Percentiles rank a stretch among this genome's conserved stretches.
Conservation (phyloP, 2,329 filamentous ascomycete genomes). For the Malbranchea zuffiana region DNA sequence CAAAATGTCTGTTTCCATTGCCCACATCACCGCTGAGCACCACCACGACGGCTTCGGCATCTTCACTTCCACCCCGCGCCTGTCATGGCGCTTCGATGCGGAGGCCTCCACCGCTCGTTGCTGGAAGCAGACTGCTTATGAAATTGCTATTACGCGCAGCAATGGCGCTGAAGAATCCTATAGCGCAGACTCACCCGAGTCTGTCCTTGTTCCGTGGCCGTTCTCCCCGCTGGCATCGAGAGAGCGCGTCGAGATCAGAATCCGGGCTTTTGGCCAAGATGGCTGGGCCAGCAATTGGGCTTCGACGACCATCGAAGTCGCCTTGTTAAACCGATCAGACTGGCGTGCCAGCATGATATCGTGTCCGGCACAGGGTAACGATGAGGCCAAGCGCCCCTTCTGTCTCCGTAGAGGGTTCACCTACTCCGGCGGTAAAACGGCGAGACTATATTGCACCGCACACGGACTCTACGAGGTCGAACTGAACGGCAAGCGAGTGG, state of each 20-base stretch:
- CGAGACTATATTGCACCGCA: slow-evolving; percentile 40
- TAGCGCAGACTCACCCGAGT: slow-evolving; percentile 14
- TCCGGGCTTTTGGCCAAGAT: no score
- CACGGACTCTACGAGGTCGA: slow-evolving; percentile 39
- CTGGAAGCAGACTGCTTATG: slow-evolving; percentile 23
- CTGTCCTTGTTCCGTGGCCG: slow-evolving; percentile 22
- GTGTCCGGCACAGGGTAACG: slow-evolving; percentile 6
- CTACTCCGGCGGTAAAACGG: slow-evolving; percentile 24
- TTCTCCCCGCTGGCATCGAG: slow-evolving; percentile 16
- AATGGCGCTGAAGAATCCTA: slow-evolving; percentile 11
- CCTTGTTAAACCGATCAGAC: no score
- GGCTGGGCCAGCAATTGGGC: no score
- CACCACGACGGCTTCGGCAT: no score
- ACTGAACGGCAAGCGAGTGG: slow-evolving; percentile 39
- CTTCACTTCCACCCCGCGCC: no score
- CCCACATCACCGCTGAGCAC: no score
- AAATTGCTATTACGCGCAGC: slow-evolving; percentile 16
- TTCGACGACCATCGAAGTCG: no score
- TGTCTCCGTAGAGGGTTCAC: slow-evolving; percentile 15
- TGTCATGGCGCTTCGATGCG: no score
- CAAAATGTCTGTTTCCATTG: no score
- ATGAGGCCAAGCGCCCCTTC: slow-evolving; percentile 16
- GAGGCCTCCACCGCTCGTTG: no score
- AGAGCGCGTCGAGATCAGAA: no score
- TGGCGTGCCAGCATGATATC: no score